phyloP scores from a whole-genome alignment of 2,329 filamentous ascomycete species.

The Neurospora sp. region DNA sequence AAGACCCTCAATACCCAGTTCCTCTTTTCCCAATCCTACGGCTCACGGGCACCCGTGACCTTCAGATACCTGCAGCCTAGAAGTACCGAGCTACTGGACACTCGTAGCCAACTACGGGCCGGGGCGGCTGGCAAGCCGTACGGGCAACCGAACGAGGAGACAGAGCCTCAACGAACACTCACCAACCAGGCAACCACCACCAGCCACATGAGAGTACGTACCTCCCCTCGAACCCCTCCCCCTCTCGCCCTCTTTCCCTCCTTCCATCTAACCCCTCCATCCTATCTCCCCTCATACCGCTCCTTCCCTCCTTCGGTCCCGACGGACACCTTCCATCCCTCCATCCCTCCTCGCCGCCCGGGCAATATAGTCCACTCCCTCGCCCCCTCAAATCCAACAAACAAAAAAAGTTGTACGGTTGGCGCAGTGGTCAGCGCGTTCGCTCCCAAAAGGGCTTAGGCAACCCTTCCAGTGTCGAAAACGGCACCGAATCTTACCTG shows the following conservation, averaged over 20 bases:
- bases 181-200: neutral
- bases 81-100: neutral
- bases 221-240: neutral
- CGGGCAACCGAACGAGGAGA: neutral
- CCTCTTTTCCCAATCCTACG: neutral
- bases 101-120: neutral
- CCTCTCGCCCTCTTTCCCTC: neutral
- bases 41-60: neutral
- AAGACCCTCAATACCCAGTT: neutral
- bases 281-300: neutral
- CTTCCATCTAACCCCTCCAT: neutral
- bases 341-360: neutral
- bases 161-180: neutral
- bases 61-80: neutral
- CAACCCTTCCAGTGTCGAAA: neutral
- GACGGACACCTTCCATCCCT: neutral
- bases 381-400: neutral
- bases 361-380: neutral
- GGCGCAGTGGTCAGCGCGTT: constrained; percentile 1
- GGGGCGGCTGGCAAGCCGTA: neutral
- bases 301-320: neutral
- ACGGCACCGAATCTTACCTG: too few species aligned
- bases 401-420: neutral
- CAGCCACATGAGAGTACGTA: neutral
- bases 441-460: neutral